These are phyloP conservation scores for Cryptosporidium bovis DNA, from an alignment of 169 alveolate genomes.

Conservation along the genomic window DNA sequence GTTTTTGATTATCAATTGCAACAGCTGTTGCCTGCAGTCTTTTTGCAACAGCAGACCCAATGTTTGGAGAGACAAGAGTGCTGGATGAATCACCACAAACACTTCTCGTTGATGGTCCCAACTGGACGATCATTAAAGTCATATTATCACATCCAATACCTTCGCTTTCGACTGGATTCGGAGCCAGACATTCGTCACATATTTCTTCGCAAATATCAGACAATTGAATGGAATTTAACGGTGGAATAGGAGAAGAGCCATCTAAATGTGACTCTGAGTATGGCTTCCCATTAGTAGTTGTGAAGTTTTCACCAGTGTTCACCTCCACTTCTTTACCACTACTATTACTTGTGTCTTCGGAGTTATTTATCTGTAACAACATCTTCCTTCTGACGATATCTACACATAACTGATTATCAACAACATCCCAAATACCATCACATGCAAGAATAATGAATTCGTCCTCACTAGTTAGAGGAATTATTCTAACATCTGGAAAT, in stretches of 20 bases:
- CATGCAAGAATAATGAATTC: constrained; percentile 98
- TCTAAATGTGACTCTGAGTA: constrained; percentile 17
- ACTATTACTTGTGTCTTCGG: constrained; percentile 3
- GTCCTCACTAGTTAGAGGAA: constrained; percentile 86
- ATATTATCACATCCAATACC: constrained; percentile 96
- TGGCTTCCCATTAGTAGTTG: constrained; percentile 9
- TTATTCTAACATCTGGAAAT: constrained; percentile 92
- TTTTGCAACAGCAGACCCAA: constrained; percentile 58
- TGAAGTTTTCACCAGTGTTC: not conserved
- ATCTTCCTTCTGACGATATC: constrained; percentile 82
- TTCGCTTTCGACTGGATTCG: constrained; percentile 86
- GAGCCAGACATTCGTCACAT: constrained; percentile 89
- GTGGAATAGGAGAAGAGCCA: constrained; percentile 59
- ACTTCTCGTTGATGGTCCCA: constrained; percentile 78
- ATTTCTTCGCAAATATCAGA: constrained; percentile 87
- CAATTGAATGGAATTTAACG: constrained; percentile 74
- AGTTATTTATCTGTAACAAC: constrained; percentile 49
- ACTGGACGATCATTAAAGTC: constrained; percentile 90
- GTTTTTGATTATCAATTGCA: constrained; percentile 47
- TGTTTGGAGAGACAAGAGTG: constrained; percentile 33
- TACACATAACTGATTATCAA: constrained; percentile 92
- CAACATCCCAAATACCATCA: constrained; percentile 99
- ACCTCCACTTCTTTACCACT: constrained; percentile 26
- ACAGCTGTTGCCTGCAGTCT: constrained; percentile 45
- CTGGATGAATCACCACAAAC: constrained; percentile 30